phyloP scores from a whole-genome alignment of 1,139 yeast species.

The Protomyces pachydermus region DNA sequence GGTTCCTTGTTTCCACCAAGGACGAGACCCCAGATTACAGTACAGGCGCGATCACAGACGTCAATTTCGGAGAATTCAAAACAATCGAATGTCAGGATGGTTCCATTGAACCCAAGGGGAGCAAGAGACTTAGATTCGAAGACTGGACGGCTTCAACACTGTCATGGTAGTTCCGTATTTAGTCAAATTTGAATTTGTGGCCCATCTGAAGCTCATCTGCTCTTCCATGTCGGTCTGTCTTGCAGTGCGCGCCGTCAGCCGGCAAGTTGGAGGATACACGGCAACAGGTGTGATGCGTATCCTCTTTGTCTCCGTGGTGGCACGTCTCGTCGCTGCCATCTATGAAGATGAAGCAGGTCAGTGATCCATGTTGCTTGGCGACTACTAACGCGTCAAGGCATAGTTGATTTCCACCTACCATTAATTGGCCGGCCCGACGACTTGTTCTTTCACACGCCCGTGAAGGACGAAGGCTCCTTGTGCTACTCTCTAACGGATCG shows the following conservation, averaged over 20 bases:
- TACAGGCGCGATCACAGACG: not conserved
- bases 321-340: not conserved
- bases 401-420: conserved; percentile 18
- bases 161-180: not conserved
- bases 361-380: not conserved
- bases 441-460: conserved; percentile 17
- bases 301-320: not conserved
- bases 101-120: not conserved
- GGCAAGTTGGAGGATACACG: no score
- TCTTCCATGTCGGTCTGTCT: no score
- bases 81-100: no score
- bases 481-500: conserved; percentile 16
- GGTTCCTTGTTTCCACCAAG: not conserved
- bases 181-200: no score
- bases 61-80: not conserved
- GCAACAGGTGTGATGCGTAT: not conserved
- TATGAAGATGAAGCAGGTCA: conserved; percentile 20
- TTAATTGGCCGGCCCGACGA: conserved; percentile 20
- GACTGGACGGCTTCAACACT: not conserved
- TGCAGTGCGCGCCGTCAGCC: no score
- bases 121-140: not conserved
- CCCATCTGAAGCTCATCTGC: no score
- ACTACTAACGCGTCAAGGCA: not conserved
- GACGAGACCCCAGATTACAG: not conserved
- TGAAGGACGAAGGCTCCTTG: conserved; percentile 7